Conservation (phyloP, 2,329 filamentous ascomycete genomes). For the Fusarium palustre region DNA sequence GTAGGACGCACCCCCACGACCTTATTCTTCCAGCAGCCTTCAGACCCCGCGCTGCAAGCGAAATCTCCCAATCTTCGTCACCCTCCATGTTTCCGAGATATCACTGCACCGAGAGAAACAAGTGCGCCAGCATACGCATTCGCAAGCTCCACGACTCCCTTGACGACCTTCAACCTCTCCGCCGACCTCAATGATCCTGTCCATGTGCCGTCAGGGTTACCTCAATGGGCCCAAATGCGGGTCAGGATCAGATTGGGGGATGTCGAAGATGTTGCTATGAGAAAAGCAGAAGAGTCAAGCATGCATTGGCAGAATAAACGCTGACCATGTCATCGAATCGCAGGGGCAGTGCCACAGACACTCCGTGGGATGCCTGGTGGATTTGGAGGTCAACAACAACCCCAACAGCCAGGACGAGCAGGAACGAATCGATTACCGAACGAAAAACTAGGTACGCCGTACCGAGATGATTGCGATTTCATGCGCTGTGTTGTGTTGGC, state of each 20-base stretch:
- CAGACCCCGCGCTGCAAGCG: constrained; percentile 45
- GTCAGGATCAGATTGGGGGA: constrained; percentile 1
- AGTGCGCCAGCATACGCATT: constrained; percentile 31
- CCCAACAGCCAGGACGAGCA: constrained; percentile 64
- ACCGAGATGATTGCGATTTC: constrained; percentile 1
- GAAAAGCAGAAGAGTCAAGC: constrained; percentile 21
- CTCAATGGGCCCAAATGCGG: constrained; percentile 31
- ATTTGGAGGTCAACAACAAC: constrained; percentile 70
- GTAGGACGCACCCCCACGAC: constrained; percentile 58
- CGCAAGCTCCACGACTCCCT: constrained; percentile 25
- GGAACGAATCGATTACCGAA: constrained; percentile 71
- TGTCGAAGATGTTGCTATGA: constrained; percentile 10
- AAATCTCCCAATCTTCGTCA: constrained; percentile 35
- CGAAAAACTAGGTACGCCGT: constrained; percentile 69
- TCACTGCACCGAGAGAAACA: constrained; percentile 10
- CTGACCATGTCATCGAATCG: constrained; percentile 47
- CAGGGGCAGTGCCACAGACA: constrained; percentile 71
- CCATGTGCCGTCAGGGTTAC: constrained; percentile 29
- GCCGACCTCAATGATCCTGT: constrained; percentile 24
- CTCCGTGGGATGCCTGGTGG: constrained; percentile 71
- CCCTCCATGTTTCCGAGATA: constrained; percentile 31
- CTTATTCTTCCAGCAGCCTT: constrained; percentile 43
- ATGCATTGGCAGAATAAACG: constrained; percentile 38
- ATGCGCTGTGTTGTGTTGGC: constrained; percentile 15
- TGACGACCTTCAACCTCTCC: constrained; percentile 37